phyloP scores from a whole-genome alignment of 1,139 yeast genomes.

The Candida mesenterica region DNA sequence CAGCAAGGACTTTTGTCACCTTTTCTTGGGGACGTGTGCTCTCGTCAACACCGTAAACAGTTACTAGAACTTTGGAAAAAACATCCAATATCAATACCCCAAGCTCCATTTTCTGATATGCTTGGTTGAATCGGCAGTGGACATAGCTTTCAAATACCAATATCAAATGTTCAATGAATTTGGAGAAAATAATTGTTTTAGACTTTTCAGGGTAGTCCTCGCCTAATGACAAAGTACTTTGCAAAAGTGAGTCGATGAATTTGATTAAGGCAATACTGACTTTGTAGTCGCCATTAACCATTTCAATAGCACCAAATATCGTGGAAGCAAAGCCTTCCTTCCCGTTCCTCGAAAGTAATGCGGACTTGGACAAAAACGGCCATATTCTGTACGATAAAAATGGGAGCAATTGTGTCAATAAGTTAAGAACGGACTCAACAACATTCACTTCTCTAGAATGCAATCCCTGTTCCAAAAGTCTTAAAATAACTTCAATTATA shows the following conservation, averaged over 20 bases:
- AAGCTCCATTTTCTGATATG: constrained; percentile 59
- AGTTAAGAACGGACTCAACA: constrained; percentile 47
- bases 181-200: constrained; percentile 55
- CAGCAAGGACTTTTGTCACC: constrained; percentile 49
- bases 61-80: constrained; percentile 53
- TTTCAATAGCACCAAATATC: constrained; percentile 71
- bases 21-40: constrained; percentile 31
- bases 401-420: constrained; percentile 49
- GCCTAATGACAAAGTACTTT: constrained; percentile 47
- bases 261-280: constrained; percentile 62
- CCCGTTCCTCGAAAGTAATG: constrained; percentile 62
- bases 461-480: constrained; percentile 67
- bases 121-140: constrained; percentile 62
- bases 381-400: constrained; percentile 69
- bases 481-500: constrained; percentile 63
- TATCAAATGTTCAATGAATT: constrained; percentile 55
- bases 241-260: constrained; percentile 53
- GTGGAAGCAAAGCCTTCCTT: constrained; percentile 66
- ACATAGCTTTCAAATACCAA: constrained; percentile 72
- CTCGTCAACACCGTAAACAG: constrained; percentile 51
- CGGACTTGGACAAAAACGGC: constrained; percentile 71
- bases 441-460: constrained; percentile 51
- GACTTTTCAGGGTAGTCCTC: constrained; percentile 40
- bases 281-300: constrained; percentile 62
- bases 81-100: constrained; percentile 57